Percentiles rank a stretch among this genome's conserved stretches.
Conservation (phyloP, 352 stramenopile genomes). For the Phytophthora gonapodyides region DNA sequence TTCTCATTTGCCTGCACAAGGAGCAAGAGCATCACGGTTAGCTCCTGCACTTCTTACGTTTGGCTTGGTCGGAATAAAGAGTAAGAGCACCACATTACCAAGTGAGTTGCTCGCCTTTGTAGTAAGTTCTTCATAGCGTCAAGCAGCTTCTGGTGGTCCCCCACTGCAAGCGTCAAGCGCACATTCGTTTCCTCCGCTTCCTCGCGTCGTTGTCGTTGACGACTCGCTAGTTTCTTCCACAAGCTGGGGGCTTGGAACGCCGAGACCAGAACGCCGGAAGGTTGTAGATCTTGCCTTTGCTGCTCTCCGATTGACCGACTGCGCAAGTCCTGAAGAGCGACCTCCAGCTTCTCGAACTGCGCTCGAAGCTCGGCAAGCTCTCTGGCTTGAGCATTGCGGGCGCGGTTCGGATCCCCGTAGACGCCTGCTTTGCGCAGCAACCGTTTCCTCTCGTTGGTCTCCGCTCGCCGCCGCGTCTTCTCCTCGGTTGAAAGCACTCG, state of each 20-base stretch:
- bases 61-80: too few relatives aligned
- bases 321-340: constrained; percentile 22
- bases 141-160: constrained; percentile 36
- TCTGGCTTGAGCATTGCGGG: constrained; percentile 17
- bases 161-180: constrained; percentile 35
- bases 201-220: constrained; percentile 19
- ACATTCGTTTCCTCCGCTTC: constrained; percentile 23
- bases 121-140: too few relatives aligned
- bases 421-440: too few relatives aligned
- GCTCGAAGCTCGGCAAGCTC: constrained; percentile 42
- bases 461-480: not conserved
- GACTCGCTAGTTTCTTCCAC: constrained; percentile 33
- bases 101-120: too few relatives aligned
- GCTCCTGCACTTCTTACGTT: too few relatives aligned
- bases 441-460: constrained; percentile 13
- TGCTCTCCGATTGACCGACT: too few relatives aligned
- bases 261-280: not conserved
- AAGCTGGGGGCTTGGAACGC: constrained; percentile 6
- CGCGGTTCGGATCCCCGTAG: constrained; percentile 35
- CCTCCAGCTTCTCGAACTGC: constrained; percentile 38
- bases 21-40: too few relatives aligned
- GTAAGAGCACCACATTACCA: too few relatives aligned
- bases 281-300: not conserved
- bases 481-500: constrained; percentile 12
- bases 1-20: not conserved